These are phyloP conservation scores for Fraxinus pennsylvanica DNA, from an alignment of 257 asterid species.

Conservation along the genomic window DNA sequence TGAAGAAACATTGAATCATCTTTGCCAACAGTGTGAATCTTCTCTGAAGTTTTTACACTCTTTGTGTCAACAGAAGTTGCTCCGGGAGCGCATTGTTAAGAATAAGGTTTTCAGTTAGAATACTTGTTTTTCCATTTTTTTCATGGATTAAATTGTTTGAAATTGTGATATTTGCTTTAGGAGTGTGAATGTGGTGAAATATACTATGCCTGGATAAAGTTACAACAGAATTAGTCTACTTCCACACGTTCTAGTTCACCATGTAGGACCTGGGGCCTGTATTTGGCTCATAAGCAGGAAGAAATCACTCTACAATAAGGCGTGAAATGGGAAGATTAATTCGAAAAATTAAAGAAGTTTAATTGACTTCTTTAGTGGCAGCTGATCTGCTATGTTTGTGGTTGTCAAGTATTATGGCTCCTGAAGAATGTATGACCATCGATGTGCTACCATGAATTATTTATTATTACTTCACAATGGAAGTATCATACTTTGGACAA, in stretches of 20 bases:
- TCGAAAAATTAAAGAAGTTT: background rate
- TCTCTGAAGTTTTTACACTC: slow-evolving; percentile 88
- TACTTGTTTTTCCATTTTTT: slow-evolving; percentile 9
- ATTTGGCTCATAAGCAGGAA: background rate
- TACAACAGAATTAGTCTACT: background rate
- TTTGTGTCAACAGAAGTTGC: slow-evolving; percentile 81
- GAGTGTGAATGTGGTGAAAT: background rate
- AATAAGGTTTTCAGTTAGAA: slow-evolving; percentile 65
- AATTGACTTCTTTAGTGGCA: background rate
- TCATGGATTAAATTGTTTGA: slow-evolving; percentile 14
- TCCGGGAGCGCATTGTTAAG: slow-evolving; percentile 81
- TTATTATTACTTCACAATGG: background rate
- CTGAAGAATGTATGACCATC: background rate
- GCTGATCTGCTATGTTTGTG: background rate
- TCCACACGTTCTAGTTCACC: background rate
- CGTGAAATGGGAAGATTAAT: background rate
- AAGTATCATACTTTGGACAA: background rate
- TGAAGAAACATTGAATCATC: slow-evolving; percentile 70
- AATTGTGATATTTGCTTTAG: background rate
- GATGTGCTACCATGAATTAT: background rate
- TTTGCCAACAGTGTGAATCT: slow-evolving; percentile 95
- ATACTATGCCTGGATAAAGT: background rate
- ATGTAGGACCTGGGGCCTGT: background rate
- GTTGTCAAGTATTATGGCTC: background rate
- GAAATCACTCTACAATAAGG: background rate